Evolutionary conservation across 257 asterid species (phyloP), one percentile per base, ranked within the genome.

Genomic region (Gentiana straminea): DNA sequence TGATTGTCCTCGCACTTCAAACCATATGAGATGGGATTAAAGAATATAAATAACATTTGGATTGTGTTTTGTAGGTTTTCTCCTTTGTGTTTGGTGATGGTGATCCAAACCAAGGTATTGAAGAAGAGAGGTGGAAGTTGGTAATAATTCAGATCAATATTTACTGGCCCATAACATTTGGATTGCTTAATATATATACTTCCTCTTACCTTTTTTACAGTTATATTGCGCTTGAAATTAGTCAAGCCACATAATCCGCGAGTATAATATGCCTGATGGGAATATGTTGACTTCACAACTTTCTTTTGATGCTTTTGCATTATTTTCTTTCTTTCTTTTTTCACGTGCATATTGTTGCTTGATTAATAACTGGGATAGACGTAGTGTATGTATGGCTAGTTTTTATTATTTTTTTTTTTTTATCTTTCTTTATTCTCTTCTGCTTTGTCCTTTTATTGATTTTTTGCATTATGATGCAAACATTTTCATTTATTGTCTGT

Each of bases 41-140:
- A 56, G 50, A 15, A 24, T 34, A 47, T 50, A 36, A 32, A 55
- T 43, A 24, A 48, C 34, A 3, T 5, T 39, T 51, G 54, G 34
- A 37, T 39, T 57, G 61, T 51, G 32, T 71, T 60, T 69, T 72
- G 73, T 82, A 92, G 98, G 86, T 92, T 56, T 92, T 91, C 61
- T 92, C 98, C 62, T 77, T 92, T 70, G 98, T 92, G 57, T 92
- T 92, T 63, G 98, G 98, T 49, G 98, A 92, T 70, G 98, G 98
- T 68, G 98, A 92, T 86, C 98, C 98, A 72, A 92, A 92, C 69
- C 93, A 92, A 79, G 98, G 91, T 69, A 88, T 88, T 76, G 98
- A 88, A 83, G 98, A 85, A 84, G 90, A 92, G 81, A 83, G 95
- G 89, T 92, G 98, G 98, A 88, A 92, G 97, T 88, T 92, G 98